Percentiles rank a stretch among this genome's conserved stretches.
These are phyloP conservation scores for Trebouxiophyceae sp. DNA, from an alignment of 163 green algal species.

Conservation along the genomic window DNA sequence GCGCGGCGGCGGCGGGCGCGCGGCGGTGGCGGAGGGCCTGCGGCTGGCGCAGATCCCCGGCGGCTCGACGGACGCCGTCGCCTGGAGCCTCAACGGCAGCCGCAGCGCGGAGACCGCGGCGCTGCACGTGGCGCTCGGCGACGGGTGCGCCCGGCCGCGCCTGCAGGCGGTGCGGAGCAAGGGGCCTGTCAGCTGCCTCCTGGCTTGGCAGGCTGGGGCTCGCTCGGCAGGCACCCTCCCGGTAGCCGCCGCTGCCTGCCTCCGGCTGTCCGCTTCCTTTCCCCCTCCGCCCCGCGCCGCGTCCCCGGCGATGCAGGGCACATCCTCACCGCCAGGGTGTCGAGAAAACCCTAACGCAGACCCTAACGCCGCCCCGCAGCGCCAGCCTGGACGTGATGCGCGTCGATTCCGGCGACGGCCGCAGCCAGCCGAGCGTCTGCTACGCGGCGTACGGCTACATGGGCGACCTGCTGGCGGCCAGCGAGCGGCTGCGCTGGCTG, in stretches of 20 bases:
- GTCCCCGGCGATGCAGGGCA: no score
- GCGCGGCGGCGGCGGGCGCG: background rate
- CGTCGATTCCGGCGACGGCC: conserved; percentile 25
- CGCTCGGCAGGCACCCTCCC: no score
- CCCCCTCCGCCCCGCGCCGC: no score
- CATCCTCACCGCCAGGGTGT: no score
- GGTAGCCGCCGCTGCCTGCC: no score
- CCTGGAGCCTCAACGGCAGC: conserved; percentile 68
- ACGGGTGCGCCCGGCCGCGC: conserved; percentile 22
- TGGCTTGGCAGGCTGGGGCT: no score
- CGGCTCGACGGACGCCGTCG: conserved; percentile 80
- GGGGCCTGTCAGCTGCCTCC: no score
- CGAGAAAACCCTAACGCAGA: no score
- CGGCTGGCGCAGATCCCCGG: conserved; percentile 76
- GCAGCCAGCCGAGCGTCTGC: conserved; percentile 15
- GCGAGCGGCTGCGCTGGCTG: conserved; percentile 53
- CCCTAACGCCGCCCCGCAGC: conserved; percentile 11
- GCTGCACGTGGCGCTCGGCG: conserved; percentile 71
- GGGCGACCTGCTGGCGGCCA: conserved; percentile 65
- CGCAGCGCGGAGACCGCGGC: conserved; percentile 52
- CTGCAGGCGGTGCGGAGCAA: no score
- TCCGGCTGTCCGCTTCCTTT: no score
- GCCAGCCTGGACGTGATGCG: conserved; percentile 56
- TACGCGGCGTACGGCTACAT: conserved; percentile 74
- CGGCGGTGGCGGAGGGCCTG: conserved; percentile 16